A percentile compares a stretch with the other conserved stretches of the same genome.
These are phyloP conservation scores for Ceratocystis huliohia DNA, from an alignment of 2,329 filamentous ascomycete genomes.

Conservation along the genomic window DNA sequence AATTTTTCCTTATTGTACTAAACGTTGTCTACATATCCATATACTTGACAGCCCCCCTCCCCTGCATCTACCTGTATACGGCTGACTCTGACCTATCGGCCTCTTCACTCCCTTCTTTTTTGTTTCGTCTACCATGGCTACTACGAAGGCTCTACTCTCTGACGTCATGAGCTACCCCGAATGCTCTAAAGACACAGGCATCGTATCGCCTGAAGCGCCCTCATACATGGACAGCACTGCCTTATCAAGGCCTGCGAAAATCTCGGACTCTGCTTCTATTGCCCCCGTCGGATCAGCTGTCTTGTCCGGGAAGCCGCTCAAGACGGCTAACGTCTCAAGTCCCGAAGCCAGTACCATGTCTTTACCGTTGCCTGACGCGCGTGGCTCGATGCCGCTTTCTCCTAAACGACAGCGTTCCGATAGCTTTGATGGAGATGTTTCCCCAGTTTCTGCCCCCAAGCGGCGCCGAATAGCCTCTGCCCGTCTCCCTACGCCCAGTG, in stretches of 20 bases:
- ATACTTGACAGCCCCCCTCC: neutral
- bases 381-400: neutral
- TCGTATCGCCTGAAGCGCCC: neutral
- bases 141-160: conserved; percentile 12
- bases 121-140: conserved; percentile 10
- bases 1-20: too few species aligned
- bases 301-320: neutral
- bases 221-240: conserved; percentile 4
- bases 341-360: conserved; percentile 16
- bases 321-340: conserved; percentile 5
- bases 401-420: conserved; percentile 8
- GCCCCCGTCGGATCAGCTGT: neutral
- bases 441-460: conserved; percentile 16
- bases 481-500: conserved; percentile 17
- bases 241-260: conserved; percentile 4
- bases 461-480: conserved; percentile 16
- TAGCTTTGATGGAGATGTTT: conserved; percentile 9
- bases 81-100: neutral
- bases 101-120: neutral
- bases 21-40: too few species aligned
- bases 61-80: neutral
- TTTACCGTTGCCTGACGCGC: conserved; percentile 5
- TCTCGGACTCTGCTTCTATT: neutral
- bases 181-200: neutral
- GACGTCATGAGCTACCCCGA: conserved; percentile 12